Evolutionary conservation across 1,139 yeast genomes (phyloP).

Genomic region (Debaryomyces robertsiae): DNA sequence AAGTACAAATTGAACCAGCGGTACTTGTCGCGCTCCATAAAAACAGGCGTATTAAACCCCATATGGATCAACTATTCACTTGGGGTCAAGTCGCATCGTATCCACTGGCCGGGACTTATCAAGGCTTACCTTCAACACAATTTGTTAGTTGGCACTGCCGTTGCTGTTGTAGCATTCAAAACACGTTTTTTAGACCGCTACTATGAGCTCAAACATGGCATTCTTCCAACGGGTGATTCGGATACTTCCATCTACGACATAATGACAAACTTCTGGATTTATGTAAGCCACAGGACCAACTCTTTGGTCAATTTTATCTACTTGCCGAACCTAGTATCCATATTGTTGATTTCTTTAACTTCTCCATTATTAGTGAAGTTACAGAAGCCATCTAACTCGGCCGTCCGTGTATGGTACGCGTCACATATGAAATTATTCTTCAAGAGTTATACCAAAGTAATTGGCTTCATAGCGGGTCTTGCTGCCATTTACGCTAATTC

Average conservation of each 20-base stretch:
- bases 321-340: constrained; percentile 40
- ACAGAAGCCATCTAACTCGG: constrained; percentile 16
- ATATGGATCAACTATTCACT: constrained; percentile 46
- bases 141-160: constrained; percentile 21
- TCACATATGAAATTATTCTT: constrained; percentile 30
- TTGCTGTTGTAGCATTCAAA: constrained; percentile 28
- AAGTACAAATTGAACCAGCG: constrained; percentile 38
- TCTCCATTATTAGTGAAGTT: constrained; percentile 31
- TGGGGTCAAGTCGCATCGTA: constrained; percentile 27
- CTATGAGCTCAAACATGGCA: constrained; percentile 30
- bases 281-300: constrained; percentile 32
- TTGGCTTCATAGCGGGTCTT: constrained; percentile 41
- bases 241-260: neutral
- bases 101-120: constrained; percentile 35
- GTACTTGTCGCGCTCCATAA: constrained; percentile 39
- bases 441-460: constrained; percentile 37
- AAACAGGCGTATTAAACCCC: constrained; percentile 39
- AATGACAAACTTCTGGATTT: constrained; percentile 22
- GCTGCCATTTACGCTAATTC: constrained; percentile 31
- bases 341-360: constrained; percentile 38
- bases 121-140: constrained; percentile 34
- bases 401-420: constrained; percentile 17
- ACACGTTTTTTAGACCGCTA: constrained; percentile 29
- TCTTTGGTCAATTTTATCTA: constrained; percentile 40
- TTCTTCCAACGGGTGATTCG: constrained; percentile 9